These are phyloP conservation scores for Arthrobotrys pseudoclavata DNA, from an alignment of 2,329 filamentous ascomycete species.

Conservation along the genomic window DNA sequence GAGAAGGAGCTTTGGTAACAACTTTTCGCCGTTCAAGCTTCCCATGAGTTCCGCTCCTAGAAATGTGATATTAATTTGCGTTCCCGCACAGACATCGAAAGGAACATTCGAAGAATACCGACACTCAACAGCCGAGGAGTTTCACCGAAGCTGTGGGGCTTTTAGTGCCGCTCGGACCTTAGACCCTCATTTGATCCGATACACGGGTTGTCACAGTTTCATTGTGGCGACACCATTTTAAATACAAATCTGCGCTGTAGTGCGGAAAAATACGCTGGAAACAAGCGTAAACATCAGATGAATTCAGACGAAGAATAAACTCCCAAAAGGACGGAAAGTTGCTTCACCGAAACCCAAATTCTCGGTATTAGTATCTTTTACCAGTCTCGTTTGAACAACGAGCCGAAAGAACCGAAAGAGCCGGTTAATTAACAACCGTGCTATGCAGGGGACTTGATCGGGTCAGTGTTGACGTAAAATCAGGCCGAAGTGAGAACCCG, in stretches of 20 bases:
- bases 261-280: constrained; percentile 8
- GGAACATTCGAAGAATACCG: constrained; percentile 50
- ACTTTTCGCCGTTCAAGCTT: constrained; percentile 1
- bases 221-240: constrained; percentile 23
- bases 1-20: constrained; percentile 39
- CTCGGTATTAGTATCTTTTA: constrained; percentile 42
- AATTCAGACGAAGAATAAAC: constrained; percentile 22
- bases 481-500: background rate
- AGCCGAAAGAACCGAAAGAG: constrained; percentile 1
- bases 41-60: background rate
- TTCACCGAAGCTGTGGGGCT: constrained; percentile 50
- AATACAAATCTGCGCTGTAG: background rate
- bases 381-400: constrained; percentile 1
- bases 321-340: constrained; percentile 22
- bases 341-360: constrained; percentile 15
- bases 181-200: constrained; percentile 47
- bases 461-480: constrained; percentile 46
- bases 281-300: constrained; percentile 42
- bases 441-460: background rate
- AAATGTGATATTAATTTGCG: constrained; percentile 47
- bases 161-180: constrained; percentile 47
- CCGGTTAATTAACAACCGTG: background rate
- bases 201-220: constrained; percentile 54
- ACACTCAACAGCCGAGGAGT: constrained; percentile 41
- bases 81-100: constrained; percentile 43